Base-by-base conservation (phyloP, 1,284 basidiomycete species). In the Cutaneotrichosporon sp. region DNA sequence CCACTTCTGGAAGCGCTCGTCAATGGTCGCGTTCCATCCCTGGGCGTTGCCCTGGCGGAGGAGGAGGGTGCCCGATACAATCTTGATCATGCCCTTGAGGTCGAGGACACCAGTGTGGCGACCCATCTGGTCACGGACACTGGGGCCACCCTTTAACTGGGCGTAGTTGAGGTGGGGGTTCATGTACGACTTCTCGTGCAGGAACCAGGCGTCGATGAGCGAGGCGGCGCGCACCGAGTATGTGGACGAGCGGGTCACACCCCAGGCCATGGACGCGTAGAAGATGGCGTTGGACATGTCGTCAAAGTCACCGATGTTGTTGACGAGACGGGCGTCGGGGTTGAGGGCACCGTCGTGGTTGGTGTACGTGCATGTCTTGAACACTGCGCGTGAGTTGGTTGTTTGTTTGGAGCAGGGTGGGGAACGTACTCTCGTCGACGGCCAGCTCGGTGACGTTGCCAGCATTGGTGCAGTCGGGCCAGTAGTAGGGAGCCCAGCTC, bases 121-220 rank as follows among this genome's bases (percentile, higher is more conserved):
- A 38, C 69, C 70, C 11, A 25, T 33, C 50, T 66, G 64, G 13
- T 57, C 55, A n/a, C 34, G 31, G 11, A 25, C 4, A 11, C 57
- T 51, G 22, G 87, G 87, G 0, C 88, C 88, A 5, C 88, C 83
- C 31, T 84, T 73, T 73, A 87, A 82, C 70, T 90, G 88, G 0
- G 83, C 86, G 69, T 84, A 89, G 67, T 86, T 82, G 60, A 89
- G 78, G 71, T 88, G 86, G 3, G 88, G 88, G 66, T 87, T 86
- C 85, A 89, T 88, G 24, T 72, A 79, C 0, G 86, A 88, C 7
- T 75, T 77, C 0, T 80, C 61, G 63, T 87, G 81, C 16, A 89
- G 76, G 80, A 89, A 90, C 59, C 66, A 70, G 14, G 63, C 64
- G 46, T 65, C 27, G 38, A 71, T 57, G 56, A 60, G 65, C 36